Evolutionary conservation across 2,329 filamentous ascomycete species (phyloP).

Genomic region (Exophiala aquamarina): DNA sequence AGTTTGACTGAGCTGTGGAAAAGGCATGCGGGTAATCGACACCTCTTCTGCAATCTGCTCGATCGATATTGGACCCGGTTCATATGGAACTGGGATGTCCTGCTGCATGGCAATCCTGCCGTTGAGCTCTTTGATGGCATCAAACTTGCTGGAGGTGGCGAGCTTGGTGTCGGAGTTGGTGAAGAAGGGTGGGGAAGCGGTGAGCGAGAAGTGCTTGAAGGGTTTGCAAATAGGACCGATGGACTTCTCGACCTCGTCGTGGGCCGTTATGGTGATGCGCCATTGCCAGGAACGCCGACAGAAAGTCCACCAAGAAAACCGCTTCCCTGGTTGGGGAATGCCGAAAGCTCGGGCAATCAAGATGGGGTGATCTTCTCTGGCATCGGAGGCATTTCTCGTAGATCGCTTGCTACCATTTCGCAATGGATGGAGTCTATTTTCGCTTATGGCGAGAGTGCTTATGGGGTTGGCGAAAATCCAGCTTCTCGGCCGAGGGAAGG

Average conservation of each 20-base stretch:
- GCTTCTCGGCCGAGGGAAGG: slow-evolving; percentile 59
- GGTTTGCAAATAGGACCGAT: slow-evolving; percentile 74
- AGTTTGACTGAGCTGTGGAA: slow-evolving; percentile 70
- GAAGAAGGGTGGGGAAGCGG: slow-evolving; percentile 94
- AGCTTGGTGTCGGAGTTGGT: slow-evolving; percentile 89
- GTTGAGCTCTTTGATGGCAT: slow-evolving; percentile 77
- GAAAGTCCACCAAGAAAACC: slow-evolving; percentile 29
- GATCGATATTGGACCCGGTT: slow-evolving; percentile 79
- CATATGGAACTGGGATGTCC: slow-evolving; percentile 73
- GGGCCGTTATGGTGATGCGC: slow-evolving; percentile 72
- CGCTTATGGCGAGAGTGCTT: slow-evolving; percentile 77
- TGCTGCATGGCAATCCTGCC: slow-evolving; percentile 85
- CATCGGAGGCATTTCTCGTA: slow-evolving; percentile 68
- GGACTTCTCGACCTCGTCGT: slow-evolving; percentile 87
- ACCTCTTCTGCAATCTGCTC: slow-evolving; percentile 70
- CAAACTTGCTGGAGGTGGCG: slow-evolving; percentile 85
- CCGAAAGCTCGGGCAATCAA: slow-evolving; percentile 64
- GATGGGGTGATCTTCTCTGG: slow-evolving; percentile 89
- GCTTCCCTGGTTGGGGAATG: slow-evolving; percentile 72
- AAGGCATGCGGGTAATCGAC: slow-evolving; percentile 54
- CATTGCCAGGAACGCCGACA: slow-evolving; percentile 31
- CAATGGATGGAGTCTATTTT: slow-evolving; percentile 90
- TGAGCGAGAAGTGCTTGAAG: slow-evolving; percentile 88
- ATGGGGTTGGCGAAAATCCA: slow-evolving; percentile 79
- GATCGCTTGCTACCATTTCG: slow-evolving; percentile 70